A percentile compares a stretch with the other conserved stretches of the same genome.
phyloP scores from a whole-genome alignment of 495 filamentous ascomycete species.

The Aspergillus panamensis region DNA sequence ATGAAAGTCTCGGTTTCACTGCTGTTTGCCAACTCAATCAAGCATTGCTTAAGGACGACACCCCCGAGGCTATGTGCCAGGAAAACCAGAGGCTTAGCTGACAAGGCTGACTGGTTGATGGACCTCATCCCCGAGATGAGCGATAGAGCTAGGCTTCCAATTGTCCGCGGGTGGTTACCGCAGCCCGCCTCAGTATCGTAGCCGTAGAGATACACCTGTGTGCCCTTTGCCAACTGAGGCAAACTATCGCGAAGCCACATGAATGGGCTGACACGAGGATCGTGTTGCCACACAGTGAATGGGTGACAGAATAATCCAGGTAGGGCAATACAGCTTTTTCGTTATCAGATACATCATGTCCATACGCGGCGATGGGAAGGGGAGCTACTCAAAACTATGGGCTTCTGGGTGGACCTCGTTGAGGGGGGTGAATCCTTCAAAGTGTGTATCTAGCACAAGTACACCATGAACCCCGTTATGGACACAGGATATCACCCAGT shows the following conservation, averaged over 20 bases:
- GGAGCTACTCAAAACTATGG: background rate
- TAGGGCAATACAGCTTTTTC: background rate
- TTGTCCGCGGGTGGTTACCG: background rate
- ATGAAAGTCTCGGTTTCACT: background rate
- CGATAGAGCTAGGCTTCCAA: background rate
- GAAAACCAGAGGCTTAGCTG: background rate
- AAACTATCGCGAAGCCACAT: background rate
- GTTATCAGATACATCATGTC: background rate
- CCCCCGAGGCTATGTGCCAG: background rate
- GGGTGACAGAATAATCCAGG: background rate
- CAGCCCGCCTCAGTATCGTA: background rate
- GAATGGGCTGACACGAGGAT: background rate
- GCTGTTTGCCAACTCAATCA: background rate
- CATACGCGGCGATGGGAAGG: background rate
- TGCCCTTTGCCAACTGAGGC: background rate
- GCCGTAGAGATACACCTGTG: background rate
- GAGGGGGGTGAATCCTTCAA: background rate
- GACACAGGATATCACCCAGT: background rate
- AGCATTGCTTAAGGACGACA: background rate
- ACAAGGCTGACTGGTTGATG: background rate
- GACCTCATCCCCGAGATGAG: background rate
- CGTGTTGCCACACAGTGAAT: background rate
- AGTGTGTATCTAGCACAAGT: background rate
- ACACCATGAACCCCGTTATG: background rate
- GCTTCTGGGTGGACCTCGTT: background rate